Evolutionary conservation across 1,284 basidiomycete genomes (phyloP).

Genomic region (Cutaneotrichosporon cutaneum): DNA sequence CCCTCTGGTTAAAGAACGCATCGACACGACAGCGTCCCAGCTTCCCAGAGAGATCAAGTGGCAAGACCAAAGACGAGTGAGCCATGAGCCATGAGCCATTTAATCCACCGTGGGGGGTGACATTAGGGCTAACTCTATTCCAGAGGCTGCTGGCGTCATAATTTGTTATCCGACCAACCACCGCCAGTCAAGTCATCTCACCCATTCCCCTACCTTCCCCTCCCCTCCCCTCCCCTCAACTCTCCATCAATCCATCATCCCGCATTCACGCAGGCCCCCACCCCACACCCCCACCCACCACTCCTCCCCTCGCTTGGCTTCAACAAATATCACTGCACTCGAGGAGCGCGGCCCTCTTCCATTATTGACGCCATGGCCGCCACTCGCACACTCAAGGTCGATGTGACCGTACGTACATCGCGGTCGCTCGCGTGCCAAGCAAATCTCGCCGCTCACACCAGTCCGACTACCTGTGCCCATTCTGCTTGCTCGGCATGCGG

Average conservation of each 20-base stretch:
- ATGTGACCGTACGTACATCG: constrained; percentile 33
- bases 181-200: not conserved
- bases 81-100: too few relatives aligned
- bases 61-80: too few relatives aligned
- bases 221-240: too few relatives aligned
- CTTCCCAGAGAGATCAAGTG: too few relatives aligned
- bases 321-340: not conserved
- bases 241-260: not conserved
- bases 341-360: constrained; percentile 4
- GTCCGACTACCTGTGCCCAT: constrained; percentile 46
- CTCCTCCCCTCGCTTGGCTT: not conserved
- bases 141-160: not conserved
- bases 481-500: constrained; percentile 46
- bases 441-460: constrained; percentile 18
- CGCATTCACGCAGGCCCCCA: not conserved
- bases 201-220: not conserved
- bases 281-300: not conserved
- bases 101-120: too few relatives aligned
- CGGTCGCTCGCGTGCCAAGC: not conserved
- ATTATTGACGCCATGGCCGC: not conserved
- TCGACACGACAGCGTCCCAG: too few relatives aligned
- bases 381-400: constrained; percentile 27
- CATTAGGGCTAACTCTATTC: not conserved
- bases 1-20: too few relatives aligned
- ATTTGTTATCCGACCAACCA: not conserved